These are phyloP conservation scores for Paspalum vaginatum DNA, from an alignment of 176 grass and related monocot species.

Conservation along the genomic window DNA sequence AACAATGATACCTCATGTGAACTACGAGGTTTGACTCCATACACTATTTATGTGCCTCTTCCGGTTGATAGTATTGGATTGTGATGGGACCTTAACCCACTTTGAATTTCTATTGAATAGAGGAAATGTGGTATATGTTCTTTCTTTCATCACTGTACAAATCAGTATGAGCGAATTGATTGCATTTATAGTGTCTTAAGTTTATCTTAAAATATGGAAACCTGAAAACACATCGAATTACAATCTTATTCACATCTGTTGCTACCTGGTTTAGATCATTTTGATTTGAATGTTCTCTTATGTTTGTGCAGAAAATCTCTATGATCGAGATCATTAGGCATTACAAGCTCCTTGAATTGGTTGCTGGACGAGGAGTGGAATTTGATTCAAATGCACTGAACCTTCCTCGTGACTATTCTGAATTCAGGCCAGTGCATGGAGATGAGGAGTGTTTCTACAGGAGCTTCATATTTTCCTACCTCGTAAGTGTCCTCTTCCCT, in stretches of 20 bases:
- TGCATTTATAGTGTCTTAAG: constrained; percentile 19
- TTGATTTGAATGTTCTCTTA: constrained; percentile 23
- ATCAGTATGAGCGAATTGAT: constrained; percentile 10
- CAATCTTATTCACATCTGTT: constrained; percentile 3
- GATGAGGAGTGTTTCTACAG: constrained; percentile 59
- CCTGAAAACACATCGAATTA: constrained; percentile 12
- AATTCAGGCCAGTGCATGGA: constrained; percentile 32
- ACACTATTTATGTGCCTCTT: not conserved
- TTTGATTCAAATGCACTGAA: not conserved
- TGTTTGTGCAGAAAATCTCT: constrained; percentile 32
- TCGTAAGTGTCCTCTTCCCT: constrained; percentile 34
- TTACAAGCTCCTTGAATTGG: not conserved
- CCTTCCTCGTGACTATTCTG: constrained; percentile 2
- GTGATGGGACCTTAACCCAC: not conserved
- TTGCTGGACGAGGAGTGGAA: not conserved
- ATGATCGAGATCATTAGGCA: not conserved
- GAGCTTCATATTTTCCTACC: constrained; percentile 60
- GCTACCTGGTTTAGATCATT: constrained; percentile 8
- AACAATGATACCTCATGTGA: not conserved
- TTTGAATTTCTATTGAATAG: constrained; percentile 3
- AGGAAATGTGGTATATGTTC: not conserved
- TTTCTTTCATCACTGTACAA: constrained; percentile 16
- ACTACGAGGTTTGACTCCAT: constrained; percentile 17
- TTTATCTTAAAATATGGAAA: constrained; percentile 18
- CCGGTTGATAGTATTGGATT: not conserved